phyloP scores from a whole-genome alignment of 75 land plant genomes.

The Larix kaempferi region DNA sequence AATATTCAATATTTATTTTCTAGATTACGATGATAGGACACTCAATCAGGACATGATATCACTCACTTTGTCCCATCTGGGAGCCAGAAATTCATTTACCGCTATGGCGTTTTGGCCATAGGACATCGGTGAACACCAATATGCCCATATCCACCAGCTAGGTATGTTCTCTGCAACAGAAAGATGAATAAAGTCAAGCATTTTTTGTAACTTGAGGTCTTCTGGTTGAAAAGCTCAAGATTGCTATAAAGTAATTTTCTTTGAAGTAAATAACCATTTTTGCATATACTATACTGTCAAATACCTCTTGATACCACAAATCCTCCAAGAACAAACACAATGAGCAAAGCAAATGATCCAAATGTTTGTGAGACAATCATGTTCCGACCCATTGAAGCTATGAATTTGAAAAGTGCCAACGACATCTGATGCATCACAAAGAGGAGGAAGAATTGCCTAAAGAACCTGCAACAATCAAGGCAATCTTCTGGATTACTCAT shows the following conservation, averaged over 20 bases:
- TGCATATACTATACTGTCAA: too few species aligned
- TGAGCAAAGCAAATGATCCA: slow-evolving; percentile 30
- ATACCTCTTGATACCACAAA: slow-evolving; percentile 33
- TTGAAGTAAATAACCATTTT: too few species aligned
- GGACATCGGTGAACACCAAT: slow-evolving; percentile 45
- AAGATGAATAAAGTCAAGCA: too few species aligned
- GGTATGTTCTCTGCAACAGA: slow-evolving; percentile 22
- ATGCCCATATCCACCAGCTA: slow-evolving; percentile 66
- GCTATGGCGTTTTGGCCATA: slow-evolving; percentile 45
- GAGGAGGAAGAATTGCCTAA: slow-evolving; percentile 29
- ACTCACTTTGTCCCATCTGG: slow-evolving; percentile 36
- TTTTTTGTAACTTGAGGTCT: too few species aligned
- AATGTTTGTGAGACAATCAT: slow-evolving; percentile 33
- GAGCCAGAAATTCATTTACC: slow-evolving; percentile 50
- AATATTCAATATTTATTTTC: too few species aligned
- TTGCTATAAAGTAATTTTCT: too few species aligned
- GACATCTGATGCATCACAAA: slow-evolving; percentile 37
- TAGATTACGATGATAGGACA: too few species aligned
- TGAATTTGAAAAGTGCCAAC: slow-evolving; percentile 27
- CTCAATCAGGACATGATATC: not conserved
- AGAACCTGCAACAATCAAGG: slow-evolving; percentile 24
- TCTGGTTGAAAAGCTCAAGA: too few species aligned
- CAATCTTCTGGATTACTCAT: not conserved
- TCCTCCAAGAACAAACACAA: slow-evolving; percentile 40
- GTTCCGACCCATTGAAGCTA: slow-evolving; percentile 28